phyloP scores from a whole-genome alignment of 768 basidiomycete genomes.

The Termitomyces sp. region DNA sequence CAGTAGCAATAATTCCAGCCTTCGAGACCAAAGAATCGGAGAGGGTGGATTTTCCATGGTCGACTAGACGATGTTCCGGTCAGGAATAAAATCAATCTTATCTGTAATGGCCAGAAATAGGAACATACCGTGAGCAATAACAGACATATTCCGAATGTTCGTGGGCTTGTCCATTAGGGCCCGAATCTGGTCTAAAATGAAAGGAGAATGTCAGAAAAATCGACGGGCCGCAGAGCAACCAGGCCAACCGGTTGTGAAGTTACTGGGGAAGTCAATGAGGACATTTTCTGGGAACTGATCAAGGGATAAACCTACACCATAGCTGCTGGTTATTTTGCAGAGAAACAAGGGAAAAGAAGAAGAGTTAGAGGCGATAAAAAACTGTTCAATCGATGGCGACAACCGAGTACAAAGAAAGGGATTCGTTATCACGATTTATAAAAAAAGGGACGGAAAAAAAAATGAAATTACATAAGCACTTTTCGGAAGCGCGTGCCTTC shows the following conservation, averaged over 20 bases:
- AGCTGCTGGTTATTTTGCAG: conserved; percentile 13
- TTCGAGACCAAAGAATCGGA: conserved; percentile 98
- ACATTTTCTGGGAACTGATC: conserved; percentile 6
- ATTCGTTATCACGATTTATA: conserved; percentile 11
- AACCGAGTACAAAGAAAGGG: conserved; percentile 4
- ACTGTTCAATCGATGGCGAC: conserved; percentile 8
- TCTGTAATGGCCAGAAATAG: background rate
- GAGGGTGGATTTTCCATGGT: conserved; percentile 99
- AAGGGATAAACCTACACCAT: conserved; percentile 66
- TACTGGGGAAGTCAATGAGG: conserved; percentile 45
- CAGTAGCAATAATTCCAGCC: conserved; percentile 93
- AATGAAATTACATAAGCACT: conserved; percentile 5
- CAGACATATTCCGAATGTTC: conserved; percentile 92
- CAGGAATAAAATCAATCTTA: conserved; percentile 2
- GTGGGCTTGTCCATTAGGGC: conserved; percentile 82
- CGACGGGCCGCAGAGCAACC: background rate
- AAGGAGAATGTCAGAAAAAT: background rate
- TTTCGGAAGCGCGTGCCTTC: conserved; percentile 5
- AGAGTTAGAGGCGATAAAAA: background rate
- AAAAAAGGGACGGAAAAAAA: conserved; percentile 1
- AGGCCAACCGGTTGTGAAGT: conserved; percentile 71
- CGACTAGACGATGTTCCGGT: conserved; percentile 49
- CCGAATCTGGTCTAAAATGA: conserved; percentile 69
- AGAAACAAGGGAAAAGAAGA: background rate
- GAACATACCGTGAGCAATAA: conserved; percentile 75